Evolutionary conservation across 116 monocot species (phyloP).

Genomic region (Posidonia oceanica): DNA sequence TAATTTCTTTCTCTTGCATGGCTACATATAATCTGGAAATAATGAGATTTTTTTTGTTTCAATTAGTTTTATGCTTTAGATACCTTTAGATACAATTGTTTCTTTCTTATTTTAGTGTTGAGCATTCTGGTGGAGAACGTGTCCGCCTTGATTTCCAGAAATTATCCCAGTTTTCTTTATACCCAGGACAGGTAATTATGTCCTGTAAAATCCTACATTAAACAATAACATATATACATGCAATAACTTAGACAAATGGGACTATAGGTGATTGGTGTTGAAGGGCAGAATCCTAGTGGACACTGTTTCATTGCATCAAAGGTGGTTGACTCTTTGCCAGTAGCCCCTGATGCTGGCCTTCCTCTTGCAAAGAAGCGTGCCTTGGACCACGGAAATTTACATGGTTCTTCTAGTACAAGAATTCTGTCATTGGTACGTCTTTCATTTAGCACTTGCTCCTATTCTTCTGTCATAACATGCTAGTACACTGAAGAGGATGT

Average conservation of each 20-base stretch:
- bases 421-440: constrained; percentile 57
- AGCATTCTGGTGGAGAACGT: constrained; percentile 71
- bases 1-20: not conserved
- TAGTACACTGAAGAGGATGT: not conserved
- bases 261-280: constrained; percentile 75
- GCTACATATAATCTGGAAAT: too few species aligned
- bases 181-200: constrained; percentile 76
- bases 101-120: constrained; percentile 38
- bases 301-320: constrained; percentile 87
- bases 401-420: constrained; percentile 19
- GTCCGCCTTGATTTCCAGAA: constrained; percentile 79
- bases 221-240: not conserved
- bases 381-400: constrained; percentile 25
- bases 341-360: constrained; percentile 11
- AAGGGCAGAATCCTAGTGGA: constrained; percentile 98
- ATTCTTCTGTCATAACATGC: not conserved
- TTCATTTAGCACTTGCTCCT: not conserved
- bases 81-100: not conserved
- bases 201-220: not conserved
- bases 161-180: constrained; percentile 67
- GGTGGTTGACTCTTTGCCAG: constrained; percentile 58
- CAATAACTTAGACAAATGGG: too few species aligned
- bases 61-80: too few species aligned
- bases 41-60: too few species aligned
- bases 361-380: constrained; percentile 84